These are phyloP conservation scores for Fusarium illudens DNA, from an alignment of 2,329 filamentous ascomycete genomes.

Conservation along the genomic window DNA sequence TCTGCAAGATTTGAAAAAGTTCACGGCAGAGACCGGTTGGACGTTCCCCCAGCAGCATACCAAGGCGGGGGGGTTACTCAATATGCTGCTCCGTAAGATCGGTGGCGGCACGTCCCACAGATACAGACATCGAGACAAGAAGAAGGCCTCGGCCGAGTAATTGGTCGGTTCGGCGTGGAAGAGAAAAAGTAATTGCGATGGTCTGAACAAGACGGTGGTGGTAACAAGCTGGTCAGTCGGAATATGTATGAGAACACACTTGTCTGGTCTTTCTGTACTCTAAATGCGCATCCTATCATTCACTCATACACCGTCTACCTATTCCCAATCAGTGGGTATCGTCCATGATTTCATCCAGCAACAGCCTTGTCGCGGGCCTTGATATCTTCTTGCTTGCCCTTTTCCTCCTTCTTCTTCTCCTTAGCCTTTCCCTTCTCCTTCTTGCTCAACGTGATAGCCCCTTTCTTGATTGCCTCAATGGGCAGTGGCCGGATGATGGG, in stretches of 20 bases:
- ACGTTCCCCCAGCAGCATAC: slow-evolving; percentile 10
- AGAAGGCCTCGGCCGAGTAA: not conserved
- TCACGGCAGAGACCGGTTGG: not conserved
- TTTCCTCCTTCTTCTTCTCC: slow-evolving; percentile 36
- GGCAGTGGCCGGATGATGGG: slow-evolving; percentile 87
- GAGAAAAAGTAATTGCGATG: not conserved
- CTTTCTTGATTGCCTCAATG: slow-evolving; percentile 85
- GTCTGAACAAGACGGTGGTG: not conserved
- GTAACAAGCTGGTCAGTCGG: not conserved
- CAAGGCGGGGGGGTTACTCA: slow-evolving; percentile 9
- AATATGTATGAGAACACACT: not conserved
- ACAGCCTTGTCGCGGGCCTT: slow-evolving; percentile 39
- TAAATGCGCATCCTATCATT: not conserved
- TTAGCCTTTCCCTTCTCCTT: slow-evolving; percentile 63
- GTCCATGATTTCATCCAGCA: slow-evolving; percentile 33
- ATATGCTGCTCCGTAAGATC: slow-evolving; percentile 24
- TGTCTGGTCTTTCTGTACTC: not conserved
- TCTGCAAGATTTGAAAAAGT: not conserved
- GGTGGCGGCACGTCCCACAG: not conserved
- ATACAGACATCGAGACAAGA: not conserved
- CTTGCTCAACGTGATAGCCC: slow-evolving; percentile 77
- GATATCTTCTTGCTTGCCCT: slow-evolving; percentile 37
- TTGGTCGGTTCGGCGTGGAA: not conserved
- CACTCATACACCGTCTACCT: slow-evolving; percentile 24
- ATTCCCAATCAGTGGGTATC: not conserved